Evolutionary conservation across 1,139 yeast genomes (phyloP).

Genomic region (Pichia sp.): DNA sequence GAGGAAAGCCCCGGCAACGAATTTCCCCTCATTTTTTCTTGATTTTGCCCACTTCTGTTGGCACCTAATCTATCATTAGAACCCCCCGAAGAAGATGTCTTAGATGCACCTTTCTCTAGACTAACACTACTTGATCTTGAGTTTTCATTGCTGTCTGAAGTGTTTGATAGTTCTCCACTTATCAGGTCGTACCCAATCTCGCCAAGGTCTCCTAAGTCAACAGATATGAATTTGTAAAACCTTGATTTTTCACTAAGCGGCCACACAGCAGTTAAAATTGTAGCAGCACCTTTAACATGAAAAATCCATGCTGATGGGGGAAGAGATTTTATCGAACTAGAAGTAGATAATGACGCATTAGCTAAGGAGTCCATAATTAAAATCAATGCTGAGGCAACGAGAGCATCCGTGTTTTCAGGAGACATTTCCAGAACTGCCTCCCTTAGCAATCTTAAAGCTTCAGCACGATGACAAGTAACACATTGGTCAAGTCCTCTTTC

Average conservation of each 20-base stretch:
- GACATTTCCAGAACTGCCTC: constrained; percentile 84
- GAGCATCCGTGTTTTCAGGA: constrained; percentile 82
- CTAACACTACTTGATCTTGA: constrained; percentile 13
- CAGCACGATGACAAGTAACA: constrained; percentile 83
- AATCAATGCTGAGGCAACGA: constrained; percentile 86
- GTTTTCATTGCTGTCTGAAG: constrained; percentile 21
- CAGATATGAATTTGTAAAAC: constrained; percentile 72
- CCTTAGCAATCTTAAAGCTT: constrained; percentile 72
- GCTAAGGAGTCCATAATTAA: constrained; percentile 91
- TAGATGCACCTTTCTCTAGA: neutral
- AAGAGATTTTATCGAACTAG: constrained; percentile 54
- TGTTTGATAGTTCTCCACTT: constrained; percentile 31
- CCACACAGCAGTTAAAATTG: constrained; percentile 91
- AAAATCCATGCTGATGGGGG: constrained; percentile 97
- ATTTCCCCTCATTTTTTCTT: neutral
- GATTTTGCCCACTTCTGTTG: neutral
- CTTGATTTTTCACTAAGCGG: constrained; percentile 78
- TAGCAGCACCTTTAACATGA: constrained; percentile 96
- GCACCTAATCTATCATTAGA: neutral
- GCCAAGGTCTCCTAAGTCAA: constrained; percentile 77
- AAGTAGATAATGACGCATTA: constrained; percentile 75
- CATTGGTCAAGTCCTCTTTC: constrained; percentile 76
- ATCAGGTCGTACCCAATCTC: constrained; percentile 62
- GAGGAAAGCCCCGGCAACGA: constrained; percentile 16
- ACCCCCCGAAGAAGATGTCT: neutral